phyloP scores from a whole-genome alignment of 31 red algal genomes.

The Endocladia muricata region DNA sequence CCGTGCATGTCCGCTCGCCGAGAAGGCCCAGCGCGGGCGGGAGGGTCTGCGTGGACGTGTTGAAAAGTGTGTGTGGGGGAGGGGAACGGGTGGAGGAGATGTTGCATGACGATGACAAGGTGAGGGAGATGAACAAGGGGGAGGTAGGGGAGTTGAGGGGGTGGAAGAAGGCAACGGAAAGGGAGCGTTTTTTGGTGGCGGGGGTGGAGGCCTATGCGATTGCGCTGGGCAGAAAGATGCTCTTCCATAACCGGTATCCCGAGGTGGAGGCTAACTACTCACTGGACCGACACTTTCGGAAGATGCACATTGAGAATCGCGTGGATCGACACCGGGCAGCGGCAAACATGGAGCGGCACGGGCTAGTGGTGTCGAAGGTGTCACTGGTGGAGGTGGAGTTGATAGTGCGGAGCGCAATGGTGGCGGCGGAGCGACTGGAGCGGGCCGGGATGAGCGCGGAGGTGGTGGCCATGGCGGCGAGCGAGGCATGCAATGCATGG shows the following conservation, averaged over 20 bases:
- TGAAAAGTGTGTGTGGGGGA: conserved; percentile 37
- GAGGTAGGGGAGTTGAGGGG: background rate
- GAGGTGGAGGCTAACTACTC: conserved; percentile 80
- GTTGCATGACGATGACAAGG: conserved; percentile 9
- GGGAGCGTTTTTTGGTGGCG: conserved; percentile 2
- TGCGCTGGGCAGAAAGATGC: conserved; percentile 49
- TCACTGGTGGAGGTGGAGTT: conserved; percentile 29
- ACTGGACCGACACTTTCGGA: conserved; percentile 68
- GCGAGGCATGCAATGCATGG: conserved; percentile 54
- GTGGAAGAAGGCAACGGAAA: background rate
- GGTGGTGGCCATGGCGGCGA: conserved; percentile 8
- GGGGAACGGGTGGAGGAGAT: background rate
- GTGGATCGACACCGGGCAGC: conserved; percentile 11
- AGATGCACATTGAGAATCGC: conserved; percentile 57
- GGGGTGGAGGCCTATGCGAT: conserved; percentile 68
- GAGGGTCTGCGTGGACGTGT: conserved; percentile 34
- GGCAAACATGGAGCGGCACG: conserved; percentile 31
- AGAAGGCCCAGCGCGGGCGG: conserved; percentile 16
- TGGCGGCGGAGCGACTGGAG: conserved; percentile 26
- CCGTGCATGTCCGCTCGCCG: conserved; percentile 3
- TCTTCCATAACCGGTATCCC: conserved; percentile 66
- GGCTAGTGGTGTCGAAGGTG: conserved; percentile 22
- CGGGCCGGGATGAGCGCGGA: conserved; percentile 5
- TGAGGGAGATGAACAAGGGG: background rate
- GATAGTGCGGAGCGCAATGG: conserved; percentile 19